Evolutionary conservation across 768 basidiomycete species (phyloP), one percentile per base, ranked within the genome.

Genomic region (Chalciporus sphaerocephalus): DNA sequence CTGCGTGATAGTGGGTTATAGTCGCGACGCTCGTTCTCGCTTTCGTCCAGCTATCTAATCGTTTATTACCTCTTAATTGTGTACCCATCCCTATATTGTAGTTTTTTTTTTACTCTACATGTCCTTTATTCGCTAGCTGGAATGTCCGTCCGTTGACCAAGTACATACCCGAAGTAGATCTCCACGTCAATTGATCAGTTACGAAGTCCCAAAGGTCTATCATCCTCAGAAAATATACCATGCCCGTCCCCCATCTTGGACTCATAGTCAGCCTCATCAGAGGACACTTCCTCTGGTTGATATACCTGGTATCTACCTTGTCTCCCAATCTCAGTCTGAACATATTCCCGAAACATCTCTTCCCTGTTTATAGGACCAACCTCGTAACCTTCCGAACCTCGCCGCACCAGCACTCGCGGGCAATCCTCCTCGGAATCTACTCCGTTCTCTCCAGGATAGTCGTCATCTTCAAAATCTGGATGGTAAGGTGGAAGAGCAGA

Each of bases 341-440:
- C 62, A 61, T 86, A 83, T 39, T 72, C 68, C 46, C 62, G 67
- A 32, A 91, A 63, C 69, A 90, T 73, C 36, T 75, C 78, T 56
- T 89, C 85, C 46, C 89, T 71, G 36, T 78, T 70, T 28, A 77
- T 66, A 10, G 77, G 66, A 12, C 73, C 74, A 37, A 87, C 80
- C 58, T 92, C 90, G 54, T 83, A 87, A 4, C 90, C 90, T 66
- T 92, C 91, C 12, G 88, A 92, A 17, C 90, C 89, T 35, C 79
- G 67, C 42, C 90, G 72, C 38, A 87, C 71, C 24, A 51, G 59
- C 13, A 69, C 62, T n/a, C 65, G 60, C 23, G 54, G 60, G 17
- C 58, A 54, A 17, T 66, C 62, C 34, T 69, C 67, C n/a, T 62
- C 64, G 10, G 54, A 40, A 18, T 64, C 67, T 32, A 61, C 44